A percentile compares a stretch with the other conserved stretches of the same genome.
These are phyloP conservation scores for Vigna angularis DNA, from an alignment of 306 rosid species.

Conservation along the genomic window DNA sequence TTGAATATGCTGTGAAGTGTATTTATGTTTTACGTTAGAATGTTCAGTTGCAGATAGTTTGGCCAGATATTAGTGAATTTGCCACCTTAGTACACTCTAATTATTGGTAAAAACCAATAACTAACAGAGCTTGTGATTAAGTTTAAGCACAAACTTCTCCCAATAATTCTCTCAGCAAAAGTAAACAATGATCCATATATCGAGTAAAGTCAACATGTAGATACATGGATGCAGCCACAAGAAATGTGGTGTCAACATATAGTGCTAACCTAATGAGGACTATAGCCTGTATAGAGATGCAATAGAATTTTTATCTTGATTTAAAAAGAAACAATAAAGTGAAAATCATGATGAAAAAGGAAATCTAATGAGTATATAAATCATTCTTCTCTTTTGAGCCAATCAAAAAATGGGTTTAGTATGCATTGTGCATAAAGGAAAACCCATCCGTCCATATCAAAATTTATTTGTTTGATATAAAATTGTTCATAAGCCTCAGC, in stretches of 20 bases:
- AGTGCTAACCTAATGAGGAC: too few species aligned
- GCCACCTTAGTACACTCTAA: not conserved
- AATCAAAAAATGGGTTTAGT: not conserved
- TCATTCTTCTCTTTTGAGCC: not conserved
- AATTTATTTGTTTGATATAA: not conserved
- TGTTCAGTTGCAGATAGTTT: not conserved
- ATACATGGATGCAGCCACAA: not conserved
- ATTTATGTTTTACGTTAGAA: conserved; percentile 18
- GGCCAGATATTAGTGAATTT: not conserved
- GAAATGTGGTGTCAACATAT: not conserved
- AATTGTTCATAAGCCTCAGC: not conserved
- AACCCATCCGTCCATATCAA: not conserved
- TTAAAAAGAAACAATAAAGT: not conserved
- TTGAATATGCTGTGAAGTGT: conserved; percentile 6
- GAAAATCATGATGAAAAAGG: not conserved
- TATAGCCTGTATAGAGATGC: too few species aligned
- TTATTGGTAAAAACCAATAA: not conserved
- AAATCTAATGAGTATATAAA: not conserved
- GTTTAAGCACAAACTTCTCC: not conserved
- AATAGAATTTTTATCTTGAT: too few species aligned
- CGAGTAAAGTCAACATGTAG: conserved; percentile 22
- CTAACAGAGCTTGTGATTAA: not conserved
- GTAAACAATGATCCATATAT: conserved; percentile 1
- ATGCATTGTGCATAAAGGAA: not conserved
- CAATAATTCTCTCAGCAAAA: not conserved